Evolutionary conservation across 2,329 filamentous ascomycete species (phyloP), one percentile per base, ranked within the genome.

Genomic region (Epicoccum sorghinum): DNA sequence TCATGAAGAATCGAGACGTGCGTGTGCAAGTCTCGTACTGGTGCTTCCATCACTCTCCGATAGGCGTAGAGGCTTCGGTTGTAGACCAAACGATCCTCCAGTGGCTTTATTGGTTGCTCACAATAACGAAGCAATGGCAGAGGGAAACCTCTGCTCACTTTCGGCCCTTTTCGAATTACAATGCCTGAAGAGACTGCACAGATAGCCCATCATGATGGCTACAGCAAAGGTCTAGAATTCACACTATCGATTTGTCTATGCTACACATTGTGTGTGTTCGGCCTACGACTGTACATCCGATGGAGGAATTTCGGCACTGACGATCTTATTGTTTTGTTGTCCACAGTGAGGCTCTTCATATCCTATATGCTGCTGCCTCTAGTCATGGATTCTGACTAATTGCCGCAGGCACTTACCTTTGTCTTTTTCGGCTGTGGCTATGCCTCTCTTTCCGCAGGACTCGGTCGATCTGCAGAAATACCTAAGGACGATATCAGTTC

Each of bases 261-360:
- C 33, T 60, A 58, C 23, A 60, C 55, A 9, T 36, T 58, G 36
- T 58, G 58, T 47, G 44, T 58, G 25, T 41, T 48, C 18, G 30
- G n/a, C 23, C 46, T 60, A 13, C 55, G 55, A 35, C 29, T 47
- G 13, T 60, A 47, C 13, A 50, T 53, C 32, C 58, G 58, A 36
- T 58, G 55, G 58, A 47, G 38, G 12, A 35, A 24, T 12, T 55
- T 39, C 7, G 46, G 41, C 24, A 22, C 44, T 22, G 58, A 60
- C 14, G 58, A 60, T 37, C 23, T 55, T 2, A 24, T 53, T 14
- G 46, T 60, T n/a, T 22, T 42, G 6, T n/a, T 58, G 6, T 49
- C 58, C 1, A 46, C 47, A 23, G 58, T 58, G 27, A 5, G 54
- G 35, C 29, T 8, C 3, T 3, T 14, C 6, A 25, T 3, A 10